Evolutionary conservation across 768 basidiomycete species (phyloP).

Genomic region (Lentinula raphanica): DNA sequence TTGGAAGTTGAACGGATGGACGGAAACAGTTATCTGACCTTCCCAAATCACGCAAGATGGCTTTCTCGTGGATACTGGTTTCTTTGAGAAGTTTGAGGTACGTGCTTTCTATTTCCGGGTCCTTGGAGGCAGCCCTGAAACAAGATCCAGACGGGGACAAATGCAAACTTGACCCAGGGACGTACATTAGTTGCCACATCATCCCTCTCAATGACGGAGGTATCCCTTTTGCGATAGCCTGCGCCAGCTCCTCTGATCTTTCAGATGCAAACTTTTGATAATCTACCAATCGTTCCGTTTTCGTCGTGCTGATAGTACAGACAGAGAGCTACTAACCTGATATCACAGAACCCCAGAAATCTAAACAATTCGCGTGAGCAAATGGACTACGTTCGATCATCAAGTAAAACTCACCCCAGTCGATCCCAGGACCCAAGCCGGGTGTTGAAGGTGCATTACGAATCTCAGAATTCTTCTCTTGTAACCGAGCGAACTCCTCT

Average conservation of each 20-base stretch:
- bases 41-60: constrained; percentile 88
- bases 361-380: constrained; percentile 30
- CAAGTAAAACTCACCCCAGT: constrained; percentile 58
- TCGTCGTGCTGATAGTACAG: constrained; percentile 6
- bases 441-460: constrained; percentile 23
- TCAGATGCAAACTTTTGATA: constrained; percentile 85
- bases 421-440: constrained; percentile 37
- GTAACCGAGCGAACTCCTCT: constrained; percentile 69
- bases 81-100: constrained; percentile 83
- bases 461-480: constrained; percentile 41
- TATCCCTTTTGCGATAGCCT: constrained; percentile 89
- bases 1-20: constrained; percentile 9
- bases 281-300: constrained; percentile 37
- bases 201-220: constrained; percentile 85
- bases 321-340: constrained; percentile 47
- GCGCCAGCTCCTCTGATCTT: constrained; percentile 71
- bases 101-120: constrained; percentile 72
- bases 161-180: constrained; percentile 13
- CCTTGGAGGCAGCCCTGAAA: constrained; percentile 88
- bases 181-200: constrained; percentile 94
- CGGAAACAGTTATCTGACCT: constrained; percentile 39
- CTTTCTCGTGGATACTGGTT: constrained; percentile 85
- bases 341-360: constrained; percentile 94
- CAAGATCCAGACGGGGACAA: too few relatives aligned
- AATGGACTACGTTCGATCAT: neutral